A percentile compares a stretch with the other conserved stretches of the same genome.
Conservation (phyloP, 2,329 filamentous ascomycete genomes). For the Sclerotinia minor region DNA sequence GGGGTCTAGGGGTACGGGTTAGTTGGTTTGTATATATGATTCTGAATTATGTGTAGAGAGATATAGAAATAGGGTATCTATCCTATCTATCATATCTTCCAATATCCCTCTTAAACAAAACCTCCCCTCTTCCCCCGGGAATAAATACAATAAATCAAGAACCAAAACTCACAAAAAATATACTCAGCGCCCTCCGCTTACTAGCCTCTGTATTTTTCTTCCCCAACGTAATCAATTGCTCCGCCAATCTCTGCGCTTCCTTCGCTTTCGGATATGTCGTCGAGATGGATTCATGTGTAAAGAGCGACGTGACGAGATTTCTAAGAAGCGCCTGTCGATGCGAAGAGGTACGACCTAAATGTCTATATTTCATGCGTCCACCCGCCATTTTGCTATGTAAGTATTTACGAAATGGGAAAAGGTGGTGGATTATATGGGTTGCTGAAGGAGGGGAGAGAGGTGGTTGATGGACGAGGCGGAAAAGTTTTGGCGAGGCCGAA, state of each 20-base stretch:
- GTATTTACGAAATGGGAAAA: background rate
- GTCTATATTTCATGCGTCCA: conserved; percentile 82
- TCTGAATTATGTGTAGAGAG: background rate
- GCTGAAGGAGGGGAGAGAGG: conserved; percentile 3
- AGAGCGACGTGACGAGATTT: conserved; percentile 92
- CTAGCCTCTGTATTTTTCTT: conserved; percentile 90
- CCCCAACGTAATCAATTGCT: conserved; percentile 90
- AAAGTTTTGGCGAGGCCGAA: conserved; percentile 33
- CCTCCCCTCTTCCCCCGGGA: no score
- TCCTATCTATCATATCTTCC: background rate
- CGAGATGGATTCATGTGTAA: conserved; percentile 88
- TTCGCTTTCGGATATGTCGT: conserved; percentile 98
- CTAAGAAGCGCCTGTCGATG: conserved; percentile 91
- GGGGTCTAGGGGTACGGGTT: conserved; percentile 56
- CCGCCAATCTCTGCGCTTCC: conserved; percentile 88
- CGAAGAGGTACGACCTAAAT: conserved; percentile 79
- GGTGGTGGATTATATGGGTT: background rate
- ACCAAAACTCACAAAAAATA: conserved; percentile 72
- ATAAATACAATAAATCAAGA: background rate
- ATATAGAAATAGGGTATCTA: background rate
- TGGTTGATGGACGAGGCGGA: conserved; percentile 17
- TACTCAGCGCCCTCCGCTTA: conserved; percentile 70
- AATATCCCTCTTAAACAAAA: no score
- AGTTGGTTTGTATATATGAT: conserved; percentile 1
- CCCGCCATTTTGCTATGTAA: conserved; percentile 70